Evolutionary conservation across 345 rosid genomes (phyloP), one percentile per base, ranked within the genome.

Genomic region (Excoecaria cochinchinensis): DNA sequence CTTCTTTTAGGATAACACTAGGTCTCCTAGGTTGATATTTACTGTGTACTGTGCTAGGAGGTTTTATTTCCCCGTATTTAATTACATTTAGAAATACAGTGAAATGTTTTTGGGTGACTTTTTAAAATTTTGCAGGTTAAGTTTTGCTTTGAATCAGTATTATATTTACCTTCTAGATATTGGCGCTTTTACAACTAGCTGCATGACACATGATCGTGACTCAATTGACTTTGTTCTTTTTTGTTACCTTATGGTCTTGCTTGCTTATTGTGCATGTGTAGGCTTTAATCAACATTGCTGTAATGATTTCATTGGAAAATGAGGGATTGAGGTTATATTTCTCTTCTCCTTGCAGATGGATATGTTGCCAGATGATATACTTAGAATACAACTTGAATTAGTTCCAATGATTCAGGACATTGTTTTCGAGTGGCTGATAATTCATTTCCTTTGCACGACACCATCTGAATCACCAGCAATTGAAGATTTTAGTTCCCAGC

Each of bases 401-500:
- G 82, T 95, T 74, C 98, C 98, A 8, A 87, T 95, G 94, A 85
- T 93, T 85, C 96, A 92, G 80, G 98, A 93, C 25, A 84, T 84
- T 81, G 83, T 93, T 78, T 87, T 83, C 68, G 97, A 93, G 87
- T 95, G 99, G 99, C 81, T 88, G 74, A 86, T 89, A 67, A 87
- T 95, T 75, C 86, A 90, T 70, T 90, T 90, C 79, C 81, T 90
- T 70, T 78, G 87, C 67, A 85, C 90, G 44, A 88, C 92, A 68
- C 91, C 99, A 74, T 89, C 96, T 61, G 92, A 92, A 80, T 85
- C 88, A 60, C 86, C 87, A 47, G 81, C 91, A 74, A 78, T 85
- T 77, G 97, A 91, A 85, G 97, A 91, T 89, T 95, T 95, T 77
- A 92, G 94, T 83, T 86, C 79, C 67, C 94, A 95, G 79, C 97